Evolutionary conservation across 2,329 filamentous ascomycete species (phyloP).

Genomic region (Stromatinia cepivora): DNA sequence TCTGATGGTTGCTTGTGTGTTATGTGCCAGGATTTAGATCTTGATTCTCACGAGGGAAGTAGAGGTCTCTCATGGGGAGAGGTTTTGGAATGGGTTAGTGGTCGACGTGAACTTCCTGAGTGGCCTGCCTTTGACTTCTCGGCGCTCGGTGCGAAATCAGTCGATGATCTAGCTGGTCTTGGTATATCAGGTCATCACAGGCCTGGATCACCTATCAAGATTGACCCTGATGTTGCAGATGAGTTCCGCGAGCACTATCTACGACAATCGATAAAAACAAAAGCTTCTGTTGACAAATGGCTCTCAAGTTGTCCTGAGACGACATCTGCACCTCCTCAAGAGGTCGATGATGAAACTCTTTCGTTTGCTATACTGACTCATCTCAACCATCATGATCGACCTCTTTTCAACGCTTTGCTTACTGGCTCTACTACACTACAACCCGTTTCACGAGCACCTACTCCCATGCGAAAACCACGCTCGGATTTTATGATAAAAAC

Average conservation of each 20-base stretch:
- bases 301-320: constrained; percentile 73
- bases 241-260: constrained; percentile 92
- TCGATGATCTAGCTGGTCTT: constrained; percentile 55
- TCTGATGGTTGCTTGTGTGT: constrained; percentile 82
- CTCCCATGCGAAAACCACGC: constrained; percentile 64
- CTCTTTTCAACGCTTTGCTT: constrained; percentile 79
- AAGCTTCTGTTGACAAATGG: constrained; percentile 89
- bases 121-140: constrained; percentile 87
- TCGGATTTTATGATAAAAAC: constrained; percentile 74
- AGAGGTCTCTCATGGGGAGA: constrained; percentile 91
- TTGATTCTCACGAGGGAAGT: constrained; percentile 46
- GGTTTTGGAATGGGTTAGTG: constrained; percentile 88
- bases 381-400: constrained; percentile 71
- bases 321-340: constrained; percentile 73
- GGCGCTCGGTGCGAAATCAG: constrained; percentile 59
- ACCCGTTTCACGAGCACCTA: constrained; percentile 63
- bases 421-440: constrained; percentile 57
- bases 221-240: constrained; percentile 92
- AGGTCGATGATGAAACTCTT: constrained; percentile 91
- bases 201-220: constrained; percentile 64
- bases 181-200: constrained; percentile 53
- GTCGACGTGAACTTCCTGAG: constrained; percentile 76
- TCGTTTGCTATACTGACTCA: constrained; percentile 92
- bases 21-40: constrained; percentile 68
- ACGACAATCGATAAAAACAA: constrained; percentile 87